These are phyloP conservation scores for Gaeumannomyces tritici DNA, from an alignment of 2,329 filamentous ascomycete species.

Conservation along the genomic window DNA sequence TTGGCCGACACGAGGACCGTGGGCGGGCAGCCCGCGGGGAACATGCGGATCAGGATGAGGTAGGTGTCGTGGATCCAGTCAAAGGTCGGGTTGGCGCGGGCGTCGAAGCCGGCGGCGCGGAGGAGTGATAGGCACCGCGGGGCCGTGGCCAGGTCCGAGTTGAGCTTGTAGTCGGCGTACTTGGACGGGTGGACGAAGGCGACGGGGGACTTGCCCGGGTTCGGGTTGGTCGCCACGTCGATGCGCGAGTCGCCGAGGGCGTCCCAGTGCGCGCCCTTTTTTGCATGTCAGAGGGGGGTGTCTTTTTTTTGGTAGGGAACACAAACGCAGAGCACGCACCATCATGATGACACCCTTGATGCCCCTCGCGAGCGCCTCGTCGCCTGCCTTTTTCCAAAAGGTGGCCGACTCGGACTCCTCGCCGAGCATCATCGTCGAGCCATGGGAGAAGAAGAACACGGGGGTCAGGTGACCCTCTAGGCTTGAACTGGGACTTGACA, in stretches of 20 bases:
- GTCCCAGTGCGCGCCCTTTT: slow-evolving; percentile 59
- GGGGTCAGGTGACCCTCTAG: slow-evolving; percentile 29
- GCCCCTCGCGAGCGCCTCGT: slow-evolving; percentile 47
- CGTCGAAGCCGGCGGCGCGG: slow-evolving; percentile 41
- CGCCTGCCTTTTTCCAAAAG: slow-evolving; percentile 58
- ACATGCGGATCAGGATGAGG: slow-evolving; percentile 61
- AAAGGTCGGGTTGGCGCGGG: slow-evolving; percentile 41
- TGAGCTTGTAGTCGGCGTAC: slow-evolving; percentile 52
- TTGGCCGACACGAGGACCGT: slow-evolving; percentile 43
- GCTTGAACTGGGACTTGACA: not conserved
- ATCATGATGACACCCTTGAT: slow-evolving; percentile 59
- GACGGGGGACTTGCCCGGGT: slow-evolving; percentile 51
- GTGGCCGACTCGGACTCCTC: slow-evolving; percentile 51
- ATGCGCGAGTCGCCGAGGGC: slow-evolving; percentile 39
- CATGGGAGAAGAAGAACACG: slow-evolving; percentile 61
- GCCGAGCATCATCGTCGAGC: slow-evolving; percentile 63
- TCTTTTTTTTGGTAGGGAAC: no score
- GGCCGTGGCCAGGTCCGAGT: slow-evolving; percentile 45
- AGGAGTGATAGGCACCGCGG: slow-evolving; percentile 41
- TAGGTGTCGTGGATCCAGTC: slow-evolving; percentile 69
- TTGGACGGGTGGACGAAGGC: slow-evolving; percentile 58
- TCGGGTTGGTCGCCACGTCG: slow-evolving; percentile 51
- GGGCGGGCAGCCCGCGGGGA: slow-evolving; percentile 53
- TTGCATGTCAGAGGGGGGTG: not conserved
- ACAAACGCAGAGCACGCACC: slow-evolving; percentile 31